phyloP scores from a whole-genome alignment of 1,284 basidiomycete species.

The Neonothopanus nambi region DNA sequence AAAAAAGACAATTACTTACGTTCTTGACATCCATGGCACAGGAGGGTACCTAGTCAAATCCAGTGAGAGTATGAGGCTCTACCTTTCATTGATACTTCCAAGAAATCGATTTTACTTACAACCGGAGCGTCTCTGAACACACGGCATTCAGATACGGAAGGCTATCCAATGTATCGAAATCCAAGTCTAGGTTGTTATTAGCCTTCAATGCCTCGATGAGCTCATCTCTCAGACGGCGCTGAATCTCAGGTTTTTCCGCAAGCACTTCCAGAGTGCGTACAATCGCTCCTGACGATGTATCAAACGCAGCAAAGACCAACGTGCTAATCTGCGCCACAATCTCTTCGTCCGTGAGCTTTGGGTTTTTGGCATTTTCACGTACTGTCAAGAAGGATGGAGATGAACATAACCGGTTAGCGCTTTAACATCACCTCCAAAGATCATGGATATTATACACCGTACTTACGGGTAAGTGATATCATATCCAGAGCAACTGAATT shows the following conservation, averaged over 20 bases:
- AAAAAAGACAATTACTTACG: background rate
- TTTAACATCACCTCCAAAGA: no score
- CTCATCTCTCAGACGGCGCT: background rate
- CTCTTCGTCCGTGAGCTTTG: no score
- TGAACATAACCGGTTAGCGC: no score
- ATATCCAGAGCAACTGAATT: no score
- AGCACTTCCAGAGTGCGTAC: constrained; percentile 38
- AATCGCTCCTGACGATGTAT: constrained; percentile 25
- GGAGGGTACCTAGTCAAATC: background rate
- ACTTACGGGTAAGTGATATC: no score
- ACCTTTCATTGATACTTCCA: no score
- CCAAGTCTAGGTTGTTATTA: background rate
- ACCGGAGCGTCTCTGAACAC: constrained; percentile 4
- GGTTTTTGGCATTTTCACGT: no score
- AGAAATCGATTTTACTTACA: background rate
- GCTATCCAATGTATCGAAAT: background rate
- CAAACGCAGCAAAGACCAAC: background rate
- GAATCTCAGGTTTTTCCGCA: constrained; percentile 16
- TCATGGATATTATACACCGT: no score
- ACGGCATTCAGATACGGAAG: constrained; percentile 8
- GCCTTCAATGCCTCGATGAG: background rate
- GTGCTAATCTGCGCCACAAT: background rate
- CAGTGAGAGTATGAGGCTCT: no score
- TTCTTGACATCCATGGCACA: background rate
- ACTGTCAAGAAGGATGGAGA: no score